phyloP scores from a whole-genome alignment of 805 yeast genomes.

The Sugiyamaella lignohabitans region DNA sequence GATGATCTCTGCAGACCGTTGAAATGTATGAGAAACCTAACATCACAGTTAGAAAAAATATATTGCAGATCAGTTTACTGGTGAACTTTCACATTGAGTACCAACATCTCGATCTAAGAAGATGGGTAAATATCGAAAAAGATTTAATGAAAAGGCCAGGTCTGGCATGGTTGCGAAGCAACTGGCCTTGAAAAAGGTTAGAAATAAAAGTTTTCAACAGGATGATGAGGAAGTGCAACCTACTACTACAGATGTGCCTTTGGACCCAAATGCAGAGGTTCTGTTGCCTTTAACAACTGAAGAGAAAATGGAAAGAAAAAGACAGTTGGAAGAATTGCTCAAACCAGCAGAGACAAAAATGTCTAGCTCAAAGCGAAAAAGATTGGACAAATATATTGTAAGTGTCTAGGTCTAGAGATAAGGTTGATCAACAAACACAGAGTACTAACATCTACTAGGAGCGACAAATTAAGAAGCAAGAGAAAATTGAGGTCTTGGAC shows the following conservation, averaged over 20 bases:
- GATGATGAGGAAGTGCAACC: constrained; percentile 36
- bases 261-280: constrained; percentile 58
- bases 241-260: too few species aligned
- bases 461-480: constrained; percentile 83
- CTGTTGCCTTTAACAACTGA: constrained; percentile 56
- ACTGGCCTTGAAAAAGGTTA: constrained; percentile 55
- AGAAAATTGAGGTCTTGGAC: constrained; percentile 67
- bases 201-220: constrained; percentile 63
- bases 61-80: background rate
- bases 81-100: too few species aligned
- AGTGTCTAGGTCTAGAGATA: too few species aligned
- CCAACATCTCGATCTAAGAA: too few species aligned
- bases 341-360: constrained; percentile 62
- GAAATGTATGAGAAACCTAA: too few species aligned
- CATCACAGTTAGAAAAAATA: background rate
- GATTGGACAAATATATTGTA: constrained; percentile 79
- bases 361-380: constrained; percentile 60
- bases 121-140: constrained; percentile 77
- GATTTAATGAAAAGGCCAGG: constrained; percentile 82
- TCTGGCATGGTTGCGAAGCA: constrained; percentile 78
- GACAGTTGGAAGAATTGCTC: constrained; percentile 54
- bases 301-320: constrained; percentile 58
- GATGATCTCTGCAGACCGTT: too few species aligned
- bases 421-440: constrained; percentile 16
- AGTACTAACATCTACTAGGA: constrained; percentile 29